Conservation (phyloP, 129 eudicot genomes). For the Tagetes erecta region DNA sequence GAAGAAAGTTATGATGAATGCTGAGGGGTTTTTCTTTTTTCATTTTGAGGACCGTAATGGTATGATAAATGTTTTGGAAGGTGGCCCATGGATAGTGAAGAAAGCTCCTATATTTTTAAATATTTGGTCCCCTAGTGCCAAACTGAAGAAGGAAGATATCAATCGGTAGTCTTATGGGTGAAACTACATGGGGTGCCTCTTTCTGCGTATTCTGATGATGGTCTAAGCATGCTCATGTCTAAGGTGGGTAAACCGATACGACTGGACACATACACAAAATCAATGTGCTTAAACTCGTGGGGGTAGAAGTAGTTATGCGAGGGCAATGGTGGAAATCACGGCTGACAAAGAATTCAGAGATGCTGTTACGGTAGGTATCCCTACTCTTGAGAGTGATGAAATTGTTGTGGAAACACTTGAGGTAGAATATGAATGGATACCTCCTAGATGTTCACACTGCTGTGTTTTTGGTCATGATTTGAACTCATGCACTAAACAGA, state of each 20-base stretch:
- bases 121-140: not conserved
- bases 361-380: too few species aligned
- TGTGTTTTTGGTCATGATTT: too few species aligned
- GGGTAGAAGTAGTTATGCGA: too few species aligned
- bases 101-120: not conserved
- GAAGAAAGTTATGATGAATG: too few species aligned
- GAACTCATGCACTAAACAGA: too few species aligned
- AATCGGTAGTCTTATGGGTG: not conserved
- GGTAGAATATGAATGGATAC: too few species aligned
- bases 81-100: not conserved
- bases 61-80: not conserved
- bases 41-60: not conserved
- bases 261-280: not conserved
- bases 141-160: not conserved
- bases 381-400: too few species aligned
- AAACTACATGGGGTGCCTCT: too few species aligned
- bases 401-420: too few species aligned
- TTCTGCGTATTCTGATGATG: not conserved
- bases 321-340: too few species aligned
- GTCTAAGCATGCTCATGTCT: not conserved
- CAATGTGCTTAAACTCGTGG: not conserved
- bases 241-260: not conserved
- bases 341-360: too few species aligned
- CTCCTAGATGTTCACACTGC: too few species aligned
- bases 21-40: not conserved